Evolutionary conservation across 2,329 filamentous ascomycete species (phyloP).

Genomic region (Pseudogymnoascus destructans): DNA sequence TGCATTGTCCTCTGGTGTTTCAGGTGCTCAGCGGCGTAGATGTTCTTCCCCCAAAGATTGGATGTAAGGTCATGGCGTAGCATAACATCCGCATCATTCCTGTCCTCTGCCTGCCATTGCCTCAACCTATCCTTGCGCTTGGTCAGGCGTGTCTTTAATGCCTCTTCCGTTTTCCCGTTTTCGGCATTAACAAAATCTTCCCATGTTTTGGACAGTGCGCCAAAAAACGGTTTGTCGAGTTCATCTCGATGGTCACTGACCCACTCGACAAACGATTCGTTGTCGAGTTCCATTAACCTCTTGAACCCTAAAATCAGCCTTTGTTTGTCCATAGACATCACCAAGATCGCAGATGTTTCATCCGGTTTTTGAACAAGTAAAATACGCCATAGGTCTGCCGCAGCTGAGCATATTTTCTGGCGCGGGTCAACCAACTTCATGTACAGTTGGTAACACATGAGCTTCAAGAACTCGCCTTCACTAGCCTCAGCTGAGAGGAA

Average conservation of each 20-base stretch:
- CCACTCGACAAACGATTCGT: slow-evolving; percentile 78
- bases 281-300: slow-evolving; percentile 75
- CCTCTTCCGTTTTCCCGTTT: slow-evolving; percentile 68
- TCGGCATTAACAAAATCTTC: slow-evolving; percentile 75
- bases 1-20: slow-evolving; percentile 83
- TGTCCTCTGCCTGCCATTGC: slow-evolving; percentile 61
- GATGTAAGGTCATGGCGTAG: slow-evolving; percentile 78
- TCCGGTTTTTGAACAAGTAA: slow-evolving; percentile 86
- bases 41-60: slow-evolving; percentile 87
- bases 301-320: slow-evolving; percentile 65
- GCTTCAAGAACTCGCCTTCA: slow-evolving; percentile 68
- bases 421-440: slow-evolving; percentile 66
- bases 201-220: slow-evolving; percentile 69
- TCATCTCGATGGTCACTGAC: slow-evolving; percentile 69
- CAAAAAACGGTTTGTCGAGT: slow-evolving; percentile 72
- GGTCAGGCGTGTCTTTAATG: slow-evolving; percentile 52
- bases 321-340: slow-evolving; percentile 55
- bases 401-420: slow-evolving; percentile 54
- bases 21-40: slow-evolving; percentile 80
- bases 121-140: slow-evolving; percentile 74
- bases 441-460: slow-evolving; percentile 90
- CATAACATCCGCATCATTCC: slow-evolving; percentile 56
- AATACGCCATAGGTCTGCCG: slow-evolving; percentile 80
- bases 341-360: slow-evolving; percentile 63
- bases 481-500: slow-evolving; percentile 65